Evolutionary conservation across 345 rosid species (phyloP).

Genomic region (Clausena lansium): DNA sequence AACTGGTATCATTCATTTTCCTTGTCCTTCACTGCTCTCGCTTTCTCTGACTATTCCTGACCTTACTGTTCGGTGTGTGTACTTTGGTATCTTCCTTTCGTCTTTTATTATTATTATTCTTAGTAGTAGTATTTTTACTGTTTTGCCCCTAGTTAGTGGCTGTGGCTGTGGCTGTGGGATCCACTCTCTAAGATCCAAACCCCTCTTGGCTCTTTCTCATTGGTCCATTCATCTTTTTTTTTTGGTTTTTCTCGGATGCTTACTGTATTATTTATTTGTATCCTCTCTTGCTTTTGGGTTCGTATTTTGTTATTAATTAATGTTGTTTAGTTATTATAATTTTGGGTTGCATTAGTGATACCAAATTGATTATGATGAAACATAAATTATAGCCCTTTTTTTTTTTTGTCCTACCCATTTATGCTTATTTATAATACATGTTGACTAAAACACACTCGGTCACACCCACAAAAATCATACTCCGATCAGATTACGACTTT

Average conservation of each 20-base stretch:
- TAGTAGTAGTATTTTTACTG: not conserved
- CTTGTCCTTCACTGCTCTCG: constrained; percentile 23
- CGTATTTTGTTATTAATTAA: not conserved
- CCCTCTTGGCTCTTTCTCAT: not conserved
- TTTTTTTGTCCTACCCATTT: not conserved
- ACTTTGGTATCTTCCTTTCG: not conserved
- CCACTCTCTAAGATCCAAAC: not conserved
- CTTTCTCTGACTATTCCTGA: not conserved
- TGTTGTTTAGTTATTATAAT: too few species aligned
- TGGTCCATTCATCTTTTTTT: not conserved
- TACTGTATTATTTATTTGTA: not conserved
- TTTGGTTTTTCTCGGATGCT: not conserved
- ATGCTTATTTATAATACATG: too few species aligned
- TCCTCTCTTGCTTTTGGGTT: not conserved
- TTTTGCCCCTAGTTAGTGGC: not conserved
- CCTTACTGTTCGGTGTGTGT: constrained; percentile 1
- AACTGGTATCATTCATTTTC: constrained; percentile 30
- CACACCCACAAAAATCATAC: too few species aligned
- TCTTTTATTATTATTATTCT: too few species aligned
- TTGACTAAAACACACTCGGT: not conserved
- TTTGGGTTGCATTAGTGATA: too few species aligned
- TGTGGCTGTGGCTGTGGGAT: not conserved
- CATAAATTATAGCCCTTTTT: not conserved
- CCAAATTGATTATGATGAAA: not conserved
- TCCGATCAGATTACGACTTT: too few species aligned